Percentiles rank a stretch among this genome's conserved stretches.
These are phyloP conservation scores for Deinandra increscens DNA, from an alignment of 129 eudicot species.

Conservation along the genomic window DNA sequence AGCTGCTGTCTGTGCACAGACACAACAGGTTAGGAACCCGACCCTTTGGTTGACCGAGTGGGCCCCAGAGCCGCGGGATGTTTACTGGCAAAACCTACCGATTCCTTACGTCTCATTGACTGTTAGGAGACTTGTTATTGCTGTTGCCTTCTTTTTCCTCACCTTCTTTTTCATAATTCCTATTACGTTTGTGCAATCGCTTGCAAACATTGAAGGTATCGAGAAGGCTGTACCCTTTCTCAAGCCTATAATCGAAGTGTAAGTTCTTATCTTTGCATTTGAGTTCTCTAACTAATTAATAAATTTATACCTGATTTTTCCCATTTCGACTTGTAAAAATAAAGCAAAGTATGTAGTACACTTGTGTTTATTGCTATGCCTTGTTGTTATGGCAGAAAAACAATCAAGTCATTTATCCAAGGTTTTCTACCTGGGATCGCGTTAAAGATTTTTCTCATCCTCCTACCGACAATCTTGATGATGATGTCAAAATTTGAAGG, in stretches of 20 bases:
- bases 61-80: conserved; percentile 92
- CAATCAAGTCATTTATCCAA: conserved; percentile 76
- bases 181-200: conserved; percentile 69
- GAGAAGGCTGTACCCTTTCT: conserved; percentile 53
- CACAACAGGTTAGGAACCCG: conserved; percentile 73
- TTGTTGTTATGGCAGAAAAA: conserved; percentile 39
- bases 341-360: too few species aligned
- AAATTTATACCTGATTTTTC: background rate
- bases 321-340: too few species aligned
- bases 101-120: conserved; percentile 73
- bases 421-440: conserved; percentile 94
- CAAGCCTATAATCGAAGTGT: conserved; percentile 59
- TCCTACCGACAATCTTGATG: conserved; percentile 84
- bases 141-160: conserved; percentile 79
- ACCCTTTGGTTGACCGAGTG: conserved; percentile 83
- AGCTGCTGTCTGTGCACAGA: conserved; percentile 88
- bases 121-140: conserved; percentile 56
- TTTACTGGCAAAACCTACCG: conserved; percentile 66
- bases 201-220: conserved; percentile 80
- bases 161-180: conserved; percentile 85
- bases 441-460: conserved; percentile 79
- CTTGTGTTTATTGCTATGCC: background rate
- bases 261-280: conserved; percentile 24
- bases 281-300: background rate
- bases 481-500: conserved; percentile 95